Percentiles rank a stretch among this genome's conserved stretches.
These are phyloP conservation scores for Haematococcus lacustris DNA, from an alignment of 139 green algal genomes.

Conservation along the genomic window DNA sequence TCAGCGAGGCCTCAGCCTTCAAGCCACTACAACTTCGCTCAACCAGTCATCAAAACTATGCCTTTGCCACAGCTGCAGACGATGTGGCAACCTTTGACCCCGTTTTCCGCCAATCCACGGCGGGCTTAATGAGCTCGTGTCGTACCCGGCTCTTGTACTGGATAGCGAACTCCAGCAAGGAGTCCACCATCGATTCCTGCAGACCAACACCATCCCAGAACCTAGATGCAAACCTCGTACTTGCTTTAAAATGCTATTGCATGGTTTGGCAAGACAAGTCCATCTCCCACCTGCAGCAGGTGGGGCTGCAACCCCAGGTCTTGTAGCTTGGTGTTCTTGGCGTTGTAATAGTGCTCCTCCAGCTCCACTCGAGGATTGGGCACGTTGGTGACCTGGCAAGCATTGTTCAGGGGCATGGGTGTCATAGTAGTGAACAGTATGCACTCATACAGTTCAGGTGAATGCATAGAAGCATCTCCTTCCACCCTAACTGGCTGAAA, in stretches of 20 bases:
- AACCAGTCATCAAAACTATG: no score
- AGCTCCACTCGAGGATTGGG: slow-evolving; percentile 79
- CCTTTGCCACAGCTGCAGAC: background rate
- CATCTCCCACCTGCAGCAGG: slow-evolving; percentile 49
- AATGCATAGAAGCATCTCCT: no score
- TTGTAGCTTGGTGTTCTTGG: slow-evolving; percentile 85
- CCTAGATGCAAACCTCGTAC: no score
- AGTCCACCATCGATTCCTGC: slow-evolving; percentile 82
- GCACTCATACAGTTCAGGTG: no score
- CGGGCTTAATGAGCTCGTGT: slow-evolving; percentile 90
- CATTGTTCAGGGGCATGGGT: no score
- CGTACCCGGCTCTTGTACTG: slow-evolving; percentile 89
- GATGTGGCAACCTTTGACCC: background rate
- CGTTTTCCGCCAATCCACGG: slow-evolving; percentile 76
- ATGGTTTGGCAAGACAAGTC: background rate
- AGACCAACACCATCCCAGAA: background rate
- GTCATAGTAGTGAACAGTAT: no score
- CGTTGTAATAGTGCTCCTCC: slow-evolving; percentile 99
- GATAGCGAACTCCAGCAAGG: slow-evolving; percentile 86
- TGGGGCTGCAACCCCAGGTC: slow-evolving; percentile 91
- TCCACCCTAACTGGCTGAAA: no score
- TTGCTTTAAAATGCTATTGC: no score
- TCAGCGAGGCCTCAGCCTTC: no score
- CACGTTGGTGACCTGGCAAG: slow-evolving; percentile 34
- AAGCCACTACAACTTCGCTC: no score